Conservation (phyloP, 2,329 filamentous ascomycete genomes). For the Dothideomycetes sp. region DNA sequence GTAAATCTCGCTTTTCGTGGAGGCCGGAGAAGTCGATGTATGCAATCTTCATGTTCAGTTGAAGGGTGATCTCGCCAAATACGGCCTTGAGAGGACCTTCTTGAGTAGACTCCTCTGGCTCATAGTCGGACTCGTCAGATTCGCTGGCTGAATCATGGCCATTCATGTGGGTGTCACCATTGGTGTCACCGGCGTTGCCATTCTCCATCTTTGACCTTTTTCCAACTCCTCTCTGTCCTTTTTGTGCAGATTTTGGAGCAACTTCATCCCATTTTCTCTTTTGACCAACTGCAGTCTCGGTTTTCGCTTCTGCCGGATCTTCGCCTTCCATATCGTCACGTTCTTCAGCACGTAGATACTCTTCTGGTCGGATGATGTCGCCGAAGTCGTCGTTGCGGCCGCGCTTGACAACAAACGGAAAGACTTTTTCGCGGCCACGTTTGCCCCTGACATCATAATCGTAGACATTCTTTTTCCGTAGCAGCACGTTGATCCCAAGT, state of each 20-base stretch:
- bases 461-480: constrained; percentile 81
- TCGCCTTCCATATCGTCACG: constrained; percentile 64
- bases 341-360: constrained; percentile 87
- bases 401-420: constrained; percentile 72
- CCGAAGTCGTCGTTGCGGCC: constrained; percentile 84
- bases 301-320: constrained; percentile 43
- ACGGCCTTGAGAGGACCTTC: constrained; percentile 68
- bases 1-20: constrained; percentile 85
- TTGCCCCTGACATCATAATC: constrained; percentile 89
- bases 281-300: constrained; percentile 55
- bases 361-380: constrained; percentile 84
- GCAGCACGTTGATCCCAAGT: constrained; percentile 78
- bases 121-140: constrained; percentile 40
- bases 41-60: constrained; percentile 64
- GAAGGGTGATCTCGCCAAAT: constrained; percentile 51
- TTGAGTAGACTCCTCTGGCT: constrained; percentile 36
- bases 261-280: constrained; percentile 90
- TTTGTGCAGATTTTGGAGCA: constrained; percentile 20
- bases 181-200: constrained; percentile 16
- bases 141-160: constrained; percentile 25
- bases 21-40: constrained; percentile 87
- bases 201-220: constrained; percentile 27
- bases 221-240: constrained; percentile 17
- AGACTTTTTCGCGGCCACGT: constrained; percentile 84
- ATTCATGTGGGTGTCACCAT: constrained; percentile 13